A percentile compares a stretch with the other conserved stretches of the same genome.
Evolutionary conservation across 2,329 filamentous ascomycete genomes (phyloP).

Genomic region (Phoma sp.): DNA sequence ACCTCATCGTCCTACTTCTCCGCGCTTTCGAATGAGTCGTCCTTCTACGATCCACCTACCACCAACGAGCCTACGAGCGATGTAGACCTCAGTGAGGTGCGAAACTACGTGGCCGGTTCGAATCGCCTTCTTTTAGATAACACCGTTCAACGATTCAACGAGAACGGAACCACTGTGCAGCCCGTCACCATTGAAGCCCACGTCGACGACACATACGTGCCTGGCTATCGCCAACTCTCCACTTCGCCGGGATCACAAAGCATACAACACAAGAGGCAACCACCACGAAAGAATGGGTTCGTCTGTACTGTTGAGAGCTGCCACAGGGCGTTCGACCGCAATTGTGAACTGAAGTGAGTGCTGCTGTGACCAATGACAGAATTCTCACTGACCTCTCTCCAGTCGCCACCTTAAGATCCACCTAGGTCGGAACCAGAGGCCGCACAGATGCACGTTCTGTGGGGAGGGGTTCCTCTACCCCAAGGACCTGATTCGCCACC

Average conservation of each 20-base stretch:
- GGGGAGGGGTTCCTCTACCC: slow-evolving; percentile 44
- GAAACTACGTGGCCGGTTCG: slow-evolving; percentile 1
- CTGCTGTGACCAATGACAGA: neutral
- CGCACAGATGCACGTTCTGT: slow-evolving; percentile 42
- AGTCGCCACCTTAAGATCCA: slow-evolving; percentile 46
- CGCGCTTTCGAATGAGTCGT: slow-evolving; percentile 2
- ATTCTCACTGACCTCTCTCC: slow-evolving; percentile 14
- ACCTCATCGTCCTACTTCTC: slow-evolving; percentile 6
- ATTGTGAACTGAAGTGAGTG: slow-evolving; percentile 46
- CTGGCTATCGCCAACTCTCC: slow-evolving; percentile 32
- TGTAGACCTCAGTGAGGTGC: slow-evolving; percentile 4
- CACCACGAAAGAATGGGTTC: slow-evolving; percentile 35
- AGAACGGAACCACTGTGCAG: slow-evolving; percentile 37
- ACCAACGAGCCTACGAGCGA: slow-evolving; percentile 12
- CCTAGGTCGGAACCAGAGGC: slow-evolving; percentile 31
- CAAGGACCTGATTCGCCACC: slow-evolving; percentile 43
- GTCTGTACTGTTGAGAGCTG: slow-evolving; percentile 32
- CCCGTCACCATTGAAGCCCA: slow-evolving; percentile 34
- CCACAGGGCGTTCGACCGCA: slow-evolving; percentile 37
- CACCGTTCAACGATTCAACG: slow-evolving; percentile 24
- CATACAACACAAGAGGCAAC: slow-evolving; percentile 29
- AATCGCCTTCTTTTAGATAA: slow-evolving; percentile 15
- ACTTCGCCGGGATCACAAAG: slow-evolving; percentile 10
- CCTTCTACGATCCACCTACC: slow-evolving; percentile 6
- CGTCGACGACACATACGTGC: slow-evolving; percentile 38